Evolutionary conservation across 2,329 filamentous ascomycete species (phyloP).

Genomic region (Lojkania enalia): DNA sequence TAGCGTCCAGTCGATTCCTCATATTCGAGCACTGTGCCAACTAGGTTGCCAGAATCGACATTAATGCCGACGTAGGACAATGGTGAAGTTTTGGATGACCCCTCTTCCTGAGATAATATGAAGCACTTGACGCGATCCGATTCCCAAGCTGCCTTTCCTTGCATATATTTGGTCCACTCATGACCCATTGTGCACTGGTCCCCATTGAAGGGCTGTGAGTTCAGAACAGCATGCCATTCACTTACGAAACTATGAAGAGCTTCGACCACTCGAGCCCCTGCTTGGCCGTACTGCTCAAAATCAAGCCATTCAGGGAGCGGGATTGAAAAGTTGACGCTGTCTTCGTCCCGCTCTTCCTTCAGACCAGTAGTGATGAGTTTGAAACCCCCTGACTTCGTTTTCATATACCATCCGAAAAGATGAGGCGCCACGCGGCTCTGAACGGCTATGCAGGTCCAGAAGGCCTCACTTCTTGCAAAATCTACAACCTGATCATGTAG

Average conservation of each 20-base stretch:
- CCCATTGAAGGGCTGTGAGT: conserved; percentile 1
- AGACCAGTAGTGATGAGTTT: conserved; percentile 1
- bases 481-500: conserved; percentile 3
- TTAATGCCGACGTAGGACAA: neutral
- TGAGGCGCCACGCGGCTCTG: conserved; percentile 6
- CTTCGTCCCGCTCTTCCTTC: conserved; percentile 1
- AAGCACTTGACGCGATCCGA: neutral
- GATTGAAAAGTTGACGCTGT: conserved; percentile 4
- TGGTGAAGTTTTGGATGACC: neutral
- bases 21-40: neutral
- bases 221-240: conserved; percentile 11
- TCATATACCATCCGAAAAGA: conserved; percentile 6
- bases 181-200: conserved; percentile 9
- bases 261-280: conserved; percentile 3
- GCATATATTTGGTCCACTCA: conserved; percentile 1
- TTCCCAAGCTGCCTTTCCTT: conserved; percentile 1
- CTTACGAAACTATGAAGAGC: conserved; percentile 6
- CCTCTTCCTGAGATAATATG: neutral
- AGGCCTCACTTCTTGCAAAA: conserved; percentile 6
- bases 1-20: neutral
- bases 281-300: conserved; percentile 1
- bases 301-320: conserved; percentile 9
- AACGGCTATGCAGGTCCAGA: conserved; percentile 9
- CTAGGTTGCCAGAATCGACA: neutral
- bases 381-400: neutral